These are phyloP conservation scores for Closterium sp. DNA, from an alignment of 139 green algal genomes.

Conservation along the genomic window DNA sequence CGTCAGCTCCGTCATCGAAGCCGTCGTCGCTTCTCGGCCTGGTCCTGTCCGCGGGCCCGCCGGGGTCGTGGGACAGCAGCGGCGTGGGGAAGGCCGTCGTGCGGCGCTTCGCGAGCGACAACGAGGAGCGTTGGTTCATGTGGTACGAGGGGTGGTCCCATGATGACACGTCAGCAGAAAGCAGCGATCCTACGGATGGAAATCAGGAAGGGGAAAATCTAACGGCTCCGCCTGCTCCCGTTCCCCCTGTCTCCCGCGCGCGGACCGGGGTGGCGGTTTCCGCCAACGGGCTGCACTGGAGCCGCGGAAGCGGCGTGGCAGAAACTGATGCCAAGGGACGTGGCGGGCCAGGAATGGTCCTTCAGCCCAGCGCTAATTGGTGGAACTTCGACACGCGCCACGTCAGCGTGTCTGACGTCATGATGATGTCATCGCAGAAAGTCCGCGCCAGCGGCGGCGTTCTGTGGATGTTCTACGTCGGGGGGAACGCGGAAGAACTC, in stretches of 20 bases:
- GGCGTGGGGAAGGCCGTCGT: conserved; percentile 27
- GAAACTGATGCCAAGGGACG: neutral
- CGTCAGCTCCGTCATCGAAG: neutral
- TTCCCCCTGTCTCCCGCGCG: neutral
- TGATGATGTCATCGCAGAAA: conserved; percentile 64
- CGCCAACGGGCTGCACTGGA: conserved; percentile 40
- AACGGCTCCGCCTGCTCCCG: neutral
- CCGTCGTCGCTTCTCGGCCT: neutral
- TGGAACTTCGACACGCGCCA: conserved; percentile 88
- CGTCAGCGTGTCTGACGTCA: conserved; percentile 80
- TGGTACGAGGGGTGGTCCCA: conserved; percentile 32
- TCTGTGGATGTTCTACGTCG: conserved; percentile 97
- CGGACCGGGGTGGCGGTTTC: conserved; percentile 31
- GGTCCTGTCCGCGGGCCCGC: conserved; percentile 3
- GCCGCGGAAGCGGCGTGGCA: conserved; percentile 7
- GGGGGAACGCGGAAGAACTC: conserved; percentile 67
- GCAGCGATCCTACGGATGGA: neutral
- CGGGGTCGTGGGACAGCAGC: conserved; percentile 24
- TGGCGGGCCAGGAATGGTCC: conserved; percentile 51
- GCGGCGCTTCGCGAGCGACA: conserved; percentile 14
- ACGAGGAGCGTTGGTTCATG: conserved; percentile 42
- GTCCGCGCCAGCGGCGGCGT: conserved; percentile 64
- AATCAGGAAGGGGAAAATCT: too few relatives aligned
- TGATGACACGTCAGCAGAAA: neutral
- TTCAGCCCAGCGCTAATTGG: conserved; percentile 79